These are phyloP conservation scores for Penicillium corylophilum DNA, from an alignment of 2,329 filamentous ascomycete species.

Conservation along the genomic window DNA sequence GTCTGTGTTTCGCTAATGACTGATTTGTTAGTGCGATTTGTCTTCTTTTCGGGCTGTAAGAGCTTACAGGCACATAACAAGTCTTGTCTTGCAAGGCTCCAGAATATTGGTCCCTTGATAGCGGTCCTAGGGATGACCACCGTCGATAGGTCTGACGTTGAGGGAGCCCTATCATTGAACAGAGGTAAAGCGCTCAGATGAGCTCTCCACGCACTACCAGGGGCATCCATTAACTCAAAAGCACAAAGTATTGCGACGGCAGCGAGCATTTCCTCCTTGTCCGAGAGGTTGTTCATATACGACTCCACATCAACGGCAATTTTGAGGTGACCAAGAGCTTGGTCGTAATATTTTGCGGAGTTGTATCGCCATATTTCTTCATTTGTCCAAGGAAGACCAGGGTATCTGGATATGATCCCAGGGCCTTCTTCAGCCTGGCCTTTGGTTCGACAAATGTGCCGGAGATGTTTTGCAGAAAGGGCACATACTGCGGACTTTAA, in stretches of 20 bases:
- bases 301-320: conserved; percentile 5
- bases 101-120: conserved; percentile 19
- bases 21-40: neutral
- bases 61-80: conserved; percentile 19
- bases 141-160: neutral
- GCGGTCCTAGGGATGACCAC: conserved; percentile 1
- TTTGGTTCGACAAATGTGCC: conserved; percentile 6
- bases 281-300: neutral
- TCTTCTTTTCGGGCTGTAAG: neutral
- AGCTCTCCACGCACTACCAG: neutral
- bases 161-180: neutral
- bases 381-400: neutral
- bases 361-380: conserved; percentile 17
- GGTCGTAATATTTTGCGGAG: conserved; percentile 17
- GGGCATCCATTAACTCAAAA: neutral
- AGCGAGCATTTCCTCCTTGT: neutral
- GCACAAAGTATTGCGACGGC: neutral
- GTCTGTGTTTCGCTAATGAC: conserved; percentile 19
- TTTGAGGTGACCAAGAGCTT: conserved; percentile 15
- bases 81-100: conserved; percentile 20
- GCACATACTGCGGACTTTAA: conserved; percentile 28
- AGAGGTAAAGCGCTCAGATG: neutral
- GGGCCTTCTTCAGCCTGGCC: neutral
- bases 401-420: neutral
- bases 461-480: conserved; percentile 28